Evolutionary conservation across 805 yeast genomes (phyloP), one percentile per base, ranked within the genome.

Genomic region (Pichia pseudocactophila): DNA sequence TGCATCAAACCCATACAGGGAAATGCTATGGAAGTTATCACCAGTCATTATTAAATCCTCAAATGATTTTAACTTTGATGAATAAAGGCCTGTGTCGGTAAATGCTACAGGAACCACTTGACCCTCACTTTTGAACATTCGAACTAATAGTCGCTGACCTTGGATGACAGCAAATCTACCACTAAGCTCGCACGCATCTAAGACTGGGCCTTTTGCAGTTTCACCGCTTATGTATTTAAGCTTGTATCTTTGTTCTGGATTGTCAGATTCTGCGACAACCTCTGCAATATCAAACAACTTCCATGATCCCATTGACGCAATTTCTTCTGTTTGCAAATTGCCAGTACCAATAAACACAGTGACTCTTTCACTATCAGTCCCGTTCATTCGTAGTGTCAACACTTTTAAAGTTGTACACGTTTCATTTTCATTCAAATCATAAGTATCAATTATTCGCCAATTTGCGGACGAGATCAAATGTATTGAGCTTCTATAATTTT

Each of bases 21-120:
- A 78, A 4, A 86, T 69, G 50, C 88, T 76, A 51, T 84, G 82
- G 61, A 78, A 69, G 0, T 85, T 67, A 60, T 92, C 98, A 16
- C 95, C 95, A 15, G 88, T 62, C 2, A 88, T 53, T n/a, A 90
- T 58, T 53, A 90, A 64, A 58, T 89, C 86, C 32, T 94, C 89
- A 57, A 87, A 77, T 49, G 88, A 71, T 61, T 89, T 89, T 13
- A 86, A 73, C 50, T 85, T 95, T 7, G 82, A 70, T 2, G 86
- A 77, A 58, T 76, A 86, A 0, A 88, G 76, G 1, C 88, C 76
- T n/a, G 88, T 74, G 58, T 92, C 97, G 42, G 81, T 69, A 54
- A 92, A 92, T 1, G 97, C 97, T 4, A 92, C 96, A 0, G 97
- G 96, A 26, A 83, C 87, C 3, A 87, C 86, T 33, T 79, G 73